These are phyloP conservation scores for Pyrus communis DNA, from an alignment of 306 rosid genomes.

Conservation along the genomic window DNA sequence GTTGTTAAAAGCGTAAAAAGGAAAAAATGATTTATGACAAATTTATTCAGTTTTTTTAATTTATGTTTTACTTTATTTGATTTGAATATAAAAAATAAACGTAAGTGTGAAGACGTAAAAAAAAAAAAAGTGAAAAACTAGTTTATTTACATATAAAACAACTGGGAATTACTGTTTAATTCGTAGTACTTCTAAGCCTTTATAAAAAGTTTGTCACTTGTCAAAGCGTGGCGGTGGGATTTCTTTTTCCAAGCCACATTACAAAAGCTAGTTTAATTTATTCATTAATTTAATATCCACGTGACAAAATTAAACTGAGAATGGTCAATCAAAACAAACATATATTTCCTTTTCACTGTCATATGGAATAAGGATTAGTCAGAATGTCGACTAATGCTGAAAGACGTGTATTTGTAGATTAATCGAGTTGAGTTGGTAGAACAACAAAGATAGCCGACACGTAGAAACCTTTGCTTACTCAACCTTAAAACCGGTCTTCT, in stretches of 20 bases:
- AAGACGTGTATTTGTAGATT: not conserved
- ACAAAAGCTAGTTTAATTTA: not conserved
- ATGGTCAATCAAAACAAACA: too few species aligned
- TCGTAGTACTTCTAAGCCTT: not conserved
- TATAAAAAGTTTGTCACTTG: not conserved
- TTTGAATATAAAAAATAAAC: too few species aligned
- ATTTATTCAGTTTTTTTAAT: too few species aligned
- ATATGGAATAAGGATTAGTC: not conserved
- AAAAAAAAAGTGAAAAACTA: too few species aligned
- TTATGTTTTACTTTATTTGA: too few species aligned
- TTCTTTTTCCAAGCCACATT: not conserved
- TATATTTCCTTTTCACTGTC: not conserved
- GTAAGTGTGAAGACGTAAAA: too few species aligned
- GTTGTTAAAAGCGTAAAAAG: too few species aligned
- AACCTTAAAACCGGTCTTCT: slow-evolving; percentile 5
- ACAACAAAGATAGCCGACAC: slow-evolving; percentile 26
- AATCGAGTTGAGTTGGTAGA: not conserved
- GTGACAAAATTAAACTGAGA: not conserved
- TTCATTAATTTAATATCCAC: not conserved
- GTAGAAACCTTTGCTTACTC: slow-evolving; percentile 13
- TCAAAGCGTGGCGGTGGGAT: not conserved
- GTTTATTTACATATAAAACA: too few species aligned
- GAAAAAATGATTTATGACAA: too few species aligned
- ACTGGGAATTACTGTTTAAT: not conserved
- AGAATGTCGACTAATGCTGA: not conserved